Conservation (phyloP, 2,329 filamentous ascomycete genomes). For the Ceratocystis variospora region DNA sequence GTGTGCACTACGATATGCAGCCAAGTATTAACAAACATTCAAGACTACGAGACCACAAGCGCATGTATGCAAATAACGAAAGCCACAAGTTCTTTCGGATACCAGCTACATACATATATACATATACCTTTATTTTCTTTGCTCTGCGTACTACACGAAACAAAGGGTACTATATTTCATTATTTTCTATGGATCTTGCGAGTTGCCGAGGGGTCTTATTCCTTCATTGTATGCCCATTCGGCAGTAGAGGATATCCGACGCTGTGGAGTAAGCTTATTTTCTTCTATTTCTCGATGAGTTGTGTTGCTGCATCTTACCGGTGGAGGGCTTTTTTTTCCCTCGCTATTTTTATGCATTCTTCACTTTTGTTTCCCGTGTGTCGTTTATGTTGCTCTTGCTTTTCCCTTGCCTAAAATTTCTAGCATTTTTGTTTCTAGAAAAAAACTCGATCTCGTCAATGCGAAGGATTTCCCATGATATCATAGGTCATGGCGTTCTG, state of each 20-base stretch:
- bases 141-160: not conserved
- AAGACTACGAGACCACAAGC: too few species aligned
- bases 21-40: too few species aligned
- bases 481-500: conserved; percentile 1
- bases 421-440: not conserved
- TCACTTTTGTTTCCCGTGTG: not conserved
- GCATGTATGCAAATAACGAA: not conserved
- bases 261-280: not conserved
- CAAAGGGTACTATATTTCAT: not conserved
- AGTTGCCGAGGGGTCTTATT: not conserved
- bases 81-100: not conserved
- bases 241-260: not conserved
- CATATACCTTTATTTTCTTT: not conserved
- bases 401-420: too few species aligned
- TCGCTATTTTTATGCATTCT: not conserved
- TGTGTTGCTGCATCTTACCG: too few species aligned
- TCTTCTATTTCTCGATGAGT: not conserved
- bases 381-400: not conserved
- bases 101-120: not conserved
- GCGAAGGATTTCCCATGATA: not conserved
- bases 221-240: not conserved
- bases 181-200: not conserved
- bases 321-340: too few species aligned
- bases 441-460: not conserved
- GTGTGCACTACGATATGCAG: not conserved